Evolutionary conservation across 1,284 basidiomycete species (phyloP).

Genomic region (Wallemia hederae): DNA sequence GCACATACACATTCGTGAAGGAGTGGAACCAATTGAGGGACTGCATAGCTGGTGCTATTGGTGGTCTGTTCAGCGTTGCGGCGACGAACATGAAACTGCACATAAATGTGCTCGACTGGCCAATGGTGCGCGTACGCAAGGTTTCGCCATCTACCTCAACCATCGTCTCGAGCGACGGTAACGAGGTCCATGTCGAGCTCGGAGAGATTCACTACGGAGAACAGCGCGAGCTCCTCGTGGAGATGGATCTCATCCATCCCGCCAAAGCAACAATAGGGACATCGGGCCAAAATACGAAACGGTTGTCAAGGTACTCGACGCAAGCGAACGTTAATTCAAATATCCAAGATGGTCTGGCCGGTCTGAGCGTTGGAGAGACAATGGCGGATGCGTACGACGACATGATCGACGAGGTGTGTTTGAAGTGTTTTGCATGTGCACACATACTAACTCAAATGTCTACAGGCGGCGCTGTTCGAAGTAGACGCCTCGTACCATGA

Average conservation of each 20-base stretch:
- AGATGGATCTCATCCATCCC: constrained; percentile 59
- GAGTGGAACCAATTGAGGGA: constrained; percentile 45
- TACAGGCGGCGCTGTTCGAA: constrained; percentile 29
- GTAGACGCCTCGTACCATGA: constrained; percentile 80
- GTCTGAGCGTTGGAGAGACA: constrained; percentile 15
- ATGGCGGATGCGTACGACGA: constrained; percentile 45
- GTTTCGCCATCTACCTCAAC: constrained; percentile 55
- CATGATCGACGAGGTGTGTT: constrained; percentile 71
- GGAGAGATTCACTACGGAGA: constrained; percentile 73
- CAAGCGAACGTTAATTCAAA: constrained; percentile 4
- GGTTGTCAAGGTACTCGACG: neutral
- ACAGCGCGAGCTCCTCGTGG: constrained; percentile 72
- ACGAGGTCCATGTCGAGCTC: constrained; percentile 82
- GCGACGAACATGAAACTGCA: constrained; percentile 68
- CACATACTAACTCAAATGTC: neutral
- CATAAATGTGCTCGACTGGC: constrained; percentile 45
- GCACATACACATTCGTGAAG: neutral
- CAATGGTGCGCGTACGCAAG: constrained; percentile 60
- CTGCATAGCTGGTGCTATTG: constrained; percentile 64
- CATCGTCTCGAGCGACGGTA: constrained; percentile 57
- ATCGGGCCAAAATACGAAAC: neutral
- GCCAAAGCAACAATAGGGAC: constrained; percentile 11
- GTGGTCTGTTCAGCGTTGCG: constrained; percentile 77
- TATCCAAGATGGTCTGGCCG: constrained; percentile 6
- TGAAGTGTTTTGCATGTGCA: constrained; percentile 5